Evolutionary conservation across 345 rosid genomes (phyloP).

Genomic region (Ceriops tagal): DNA sequence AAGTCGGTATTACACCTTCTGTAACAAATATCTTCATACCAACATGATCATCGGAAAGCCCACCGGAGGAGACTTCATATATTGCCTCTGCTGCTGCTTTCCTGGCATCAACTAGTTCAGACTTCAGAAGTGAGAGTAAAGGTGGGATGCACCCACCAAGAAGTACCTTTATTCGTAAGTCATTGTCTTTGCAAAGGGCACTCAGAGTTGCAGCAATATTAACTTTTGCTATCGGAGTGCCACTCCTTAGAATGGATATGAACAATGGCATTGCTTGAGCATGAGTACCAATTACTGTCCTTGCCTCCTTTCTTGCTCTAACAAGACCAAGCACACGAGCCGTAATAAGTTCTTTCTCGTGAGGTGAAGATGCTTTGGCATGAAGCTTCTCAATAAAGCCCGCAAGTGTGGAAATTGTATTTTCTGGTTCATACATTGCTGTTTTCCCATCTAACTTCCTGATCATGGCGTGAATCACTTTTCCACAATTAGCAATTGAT

Average conservation of each 20-base stretch:
- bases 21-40: constrained; percentile 83
- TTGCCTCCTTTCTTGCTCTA: constrained; percentile 65
- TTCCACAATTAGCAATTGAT: constrained; percentile 2
- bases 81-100: constrained; percentile 80
- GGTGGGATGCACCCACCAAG: constrained; percentile 95
- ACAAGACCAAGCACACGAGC: constrained; percentile 67
- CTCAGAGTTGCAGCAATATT: constrained; percentile 67
- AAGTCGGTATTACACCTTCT: constrained; percentile 75
- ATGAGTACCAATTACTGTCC: constrained; percentile 63
- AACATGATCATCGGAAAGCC: constrained; percentile 71
- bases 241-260: constrained; percentile 70
- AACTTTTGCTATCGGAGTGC: constrained; percentile 62
- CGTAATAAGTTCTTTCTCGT: constrained; percentile 73
- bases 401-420: constrained; percentile 60
- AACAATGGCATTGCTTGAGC: constrained; percentile 84
- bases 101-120: constrained; percentile 63
- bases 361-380: constrained; percentile 52
- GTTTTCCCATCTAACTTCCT: constrained; percentile 49
- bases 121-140: constrained; percentile 69
- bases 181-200: constrained; percentile 69
- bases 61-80: constrained; percentile 76
- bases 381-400: constrained; percentile 74
- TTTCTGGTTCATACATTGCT: constrained; percentile 52
- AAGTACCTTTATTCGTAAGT: constrained; percentile 67
- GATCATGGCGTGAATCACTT: constrained; percentile 14